Base-by-base conservation (phyloP, 768 basidiomycete genomes). In the Phylloporus arenicola region DNA sequence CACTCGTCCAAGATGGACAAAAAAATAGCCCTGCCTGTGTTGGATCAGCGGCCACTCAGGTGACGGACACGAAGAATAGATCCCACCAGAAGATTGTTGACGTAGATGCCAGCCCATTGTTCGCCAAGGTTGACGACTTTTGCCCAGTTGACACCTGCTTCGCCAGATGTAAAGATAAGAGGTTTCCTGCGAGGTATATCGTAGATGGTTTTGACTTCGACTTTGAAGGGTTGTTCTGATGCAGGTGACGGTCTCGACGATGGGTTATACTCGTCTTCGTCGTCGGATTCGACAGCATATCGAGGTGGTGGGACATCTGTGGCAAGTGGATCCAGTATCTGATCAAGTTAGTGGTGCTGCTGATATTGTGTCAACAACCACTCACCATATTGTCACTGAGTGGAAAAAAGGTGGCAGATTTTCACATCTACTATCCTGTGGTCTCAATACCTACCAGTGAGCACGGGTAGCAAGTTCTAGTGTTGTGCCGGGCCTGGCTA, bases 231-330 rank as follows among this genome's bases (percentile, higher is more conserved):
- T 12, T 40, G 55, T 51, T 58, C 51, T 45, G 56, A 39, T 17
- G 14, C 19, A n/a, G 43, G 38, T 22, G 50, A 29, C 2, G 41
- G 24, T 12, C 0, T 22, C 4, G 63, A 57, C 3, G 74, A 61
- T 13, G 78, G 77, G 47, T 77, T 76, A 53, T 72, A 71, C 57
- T 84, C 81, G 45, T 84, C 83, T 52, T 82, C 82, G n/a, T 83
- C 82, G 52, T 85, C 83, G 4, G 82, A 83, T 58, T 85, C 83
- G 43, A 84, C 66, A 33, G 77, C 77, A 53, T 85, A 73, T 48
- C 83, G 75, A 31, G 83, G 80, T 2, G 83, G 80, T 4, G 70
- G 68, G 43, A 70, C 69, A 58, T 84, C 82, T 50, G n/a, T n/a
- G n/a, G 74, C 74, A 17, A 83, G 70, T 1, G 81, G 80, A 59